Conservation (phyloP, 306 rosid genomes). For the Dryas octopetala region DNA sequence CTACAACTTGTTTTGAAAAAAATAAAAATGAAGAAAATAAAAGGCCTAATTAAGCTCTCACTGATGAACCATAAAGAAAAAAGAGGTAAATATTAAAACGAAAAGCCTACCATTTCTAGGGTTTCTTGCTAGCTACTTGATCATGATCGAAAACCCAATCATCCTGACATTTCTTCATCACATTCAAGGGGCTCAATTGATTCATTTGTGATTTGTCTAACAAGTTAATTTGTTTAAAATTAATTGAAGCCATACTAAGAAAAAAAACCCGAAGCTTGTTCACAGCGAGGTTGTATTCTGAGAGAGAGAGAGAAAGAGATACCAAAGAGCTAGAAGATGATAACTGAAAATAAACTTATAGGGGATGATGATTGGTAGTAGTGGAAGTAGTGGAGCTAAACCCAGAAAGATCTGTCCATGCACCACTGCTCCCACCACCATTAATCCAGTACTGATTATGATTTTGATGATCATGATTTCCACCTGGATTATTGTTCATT, state of each 20-base stretch:
- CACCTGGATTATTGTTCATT: slow-evolving; percentile 21
- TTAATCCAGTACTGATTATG: slow-evolving; percentile 57
- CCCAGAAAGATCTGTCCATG: slow-evolving; percentile 68
- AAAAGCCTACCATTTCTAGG: slow-evolving; percentile 47
- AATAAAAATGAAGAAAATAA: no score
- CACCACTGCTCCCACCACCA: slow-evolving; percentile 4
- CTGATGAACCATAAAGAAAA: background rate
- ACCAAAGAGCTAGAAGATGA: background rate
- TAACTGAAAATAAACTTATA: background rate
- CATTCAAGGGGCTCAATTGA: background rate
- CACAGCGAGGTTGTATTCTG: background rate
- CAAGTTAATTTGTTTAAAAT: background rate
- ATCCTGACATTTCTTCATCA: slow-evolving; percentile 1
- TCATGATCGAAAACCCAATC: slow-evolving; percentile 3
- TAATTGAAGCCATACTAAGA: background rate
- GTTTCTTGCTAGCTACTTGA: slow-evolving; percentile 31
- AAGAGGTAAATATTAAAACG: background rate
- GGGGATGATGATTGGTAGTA: slow-evolving; percentile 43
- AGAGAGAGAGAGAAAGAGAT: background rate
- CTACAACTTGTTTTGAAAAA: background rate
- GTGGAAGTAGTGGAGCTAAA: slow-evolving; percentile 62
- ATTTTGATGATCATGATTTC: background rate
- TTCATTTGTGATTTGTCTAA: background rate
- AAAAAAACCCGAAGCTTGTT: background rate
- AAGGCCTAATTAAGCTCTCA: background rate